Base-by-base conservation (phyloP, 805 yeast genomes). In the Candida gorgasii region DNA sequence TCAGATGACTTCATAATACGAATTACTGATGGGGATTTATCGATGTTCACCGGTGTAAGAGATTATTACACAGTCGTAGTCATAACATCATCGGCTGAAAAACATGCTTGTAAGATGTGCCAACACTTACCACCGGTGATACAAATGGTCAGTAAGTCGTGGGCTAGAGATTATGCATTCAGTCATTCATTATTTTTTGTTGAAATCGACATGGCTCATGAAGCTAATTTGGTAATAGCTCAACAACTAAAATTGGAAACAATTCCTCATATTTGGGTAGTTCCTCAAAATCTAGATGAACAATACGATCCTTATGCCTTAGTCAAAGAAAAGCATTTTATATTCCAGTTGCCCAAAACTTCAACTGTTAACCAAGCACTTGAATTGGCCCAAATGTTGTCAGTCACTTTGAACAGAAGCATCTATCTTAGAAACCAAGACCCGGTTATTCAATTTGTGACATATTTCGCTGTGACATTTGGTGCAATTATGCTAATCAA, bases 221-320 rank as follows among this genome's bases (percentile, higher is more conserved):
- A 55, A 2, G 56, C 64, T 2, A 81, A 81, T 50, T 45, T 62
- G 8, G 53, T 58, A 3, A 52, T 75, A 17, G 75, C 78, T 45
- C 55, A 62, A 18, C 58, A 62, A 8, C 51, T 82, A 40, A 58
- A 63, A 2, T 53, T 85, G 43, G 61, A 61, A 2, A 64, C 78
- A 2, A 78, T 83, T 3, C 93, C 95, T 1, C 82, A 79, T 45
- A 50, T 83, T n/a, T 79, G 89, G 80, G 64, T 84, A 2, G 72
- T 78, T 42, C 89, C 89, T 3, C 84, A 80, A 3, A 58, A 55
- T 34, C 48, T 46, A 15, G 29, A 41, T 18, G 61, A 58, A 4
- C 54, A 50, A 14, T 53, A 50, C 14, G 50, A 53, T 5, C 57
- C 50, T 20, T 49, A 34, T 39, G 53, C 56, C 23, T 54, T 59